Base-by-base conservation (phyloP, 169 alveolate species). In the Plasmodium gallinaceum region DNA sequence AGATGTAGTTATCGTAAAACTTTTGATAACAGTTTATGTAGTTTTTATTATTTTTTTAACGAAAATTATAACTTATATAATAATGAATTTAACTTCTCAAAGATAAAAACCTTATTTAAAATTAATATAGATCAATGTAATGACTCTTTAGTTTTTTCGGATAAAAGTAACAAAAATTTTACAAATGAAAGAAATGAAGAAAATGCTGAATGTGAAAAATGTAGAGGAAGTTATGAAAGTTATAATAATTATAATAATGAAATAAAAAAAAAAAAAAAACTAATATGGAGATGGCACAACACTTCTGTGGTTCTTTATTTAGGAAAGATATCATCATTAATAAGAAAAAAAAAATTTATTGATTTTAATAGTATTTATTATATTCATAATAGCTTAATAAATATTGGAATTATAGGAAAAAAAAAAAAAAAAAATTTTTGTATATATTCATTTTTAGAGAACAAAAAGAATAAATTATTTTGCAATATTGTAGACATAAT, bases 251-350 rank as follows among this genome's bases (percentile, higher is more conserved):
- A 24, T 12, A 37, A 8, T 0, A 26, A 24, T 1, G 7, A 2
- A 45, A 43, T 18, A 54, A 52, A 52, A 12, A 7, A 62, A 42
- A 65, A 46, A 20, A 51, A 9, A 9, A 64, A 20, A 7, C 7
- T 37, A 3, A 5, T 78, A 43, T 83, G 91, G 91, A 45, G 58
- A 26, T 83, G 91, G 91, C 91, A 83, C 32, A 83, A 83, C 48
- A 83, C 91, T 18, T 66, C 74, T 32, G 54, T 83, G 80, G 91
- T 83, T 54, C 20, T 83, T 18, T 83, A 83, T 48, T 51, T 83
- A 5, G 91, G 91, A 0, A 69, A 83, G 10, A 83, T 83, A 83
- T n/a, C 74, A 16, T 20, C 52, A 45, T 16, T 10, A n/a, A 8
- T 83, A 7, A 83, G 54, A 66, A 68, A 68, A 39, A 18, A 42